Base-by-base conservation (phyloP, 805 yeast genomes). In the Kluyveromyces dobzhanskii region DNA sequence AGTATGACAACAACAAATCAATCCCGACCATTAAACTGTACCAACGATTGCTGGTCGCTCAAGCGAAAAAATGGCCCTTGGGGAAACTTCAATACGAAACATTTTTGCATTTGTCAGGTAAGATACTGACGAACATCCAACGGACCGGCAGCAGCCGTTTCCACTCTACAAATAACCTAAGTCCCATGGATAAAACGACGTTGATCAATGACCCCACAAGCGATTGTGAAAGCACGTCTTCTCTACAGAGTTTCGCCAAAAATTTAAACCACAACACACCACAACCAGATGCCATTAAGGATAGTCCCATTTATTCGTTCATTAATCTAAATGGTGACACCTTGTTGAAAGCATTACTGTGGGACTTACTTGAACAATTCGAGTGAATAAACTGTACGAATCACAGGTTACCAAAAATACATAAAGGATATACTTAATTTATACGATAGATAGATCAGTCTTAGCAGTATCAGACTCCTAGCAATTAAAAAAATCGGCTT, bases 51-150 rank as follows among this genome's bases (percentile, higher is more conserved):
- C 43, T 59, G 11, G 48, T 51, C 19, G 54, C 55, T 7, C 43
- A 57, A 18, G 57, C 62, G 12, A 59, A 57, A 39, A 46, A 47
- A 37, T 59, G 58, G 48, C 41, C 42, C 18, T 35, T 45, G 2
- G 59, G 61, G 1, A 35, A 37, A 3, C 41, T 47, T 8, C 59
- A 57, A 38, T 39, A 59, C 19, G 55, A 57, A 35, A 48, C 57
- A 2, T 59, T 56, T 41, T 60, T 56, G 13, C 43, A 50, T 30
- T 28, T 58, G 17, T 44, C 56, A 4, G 48, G 41, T 17, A 24
- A 45, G 11, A 48, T 50, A 16, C 17, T 48, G 29, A 25, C 30
- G 13, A 44, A 39, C n/a, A 7, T 48, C 18, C 51, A 49, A 14
- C 35, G 30, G 9, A 35, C 37, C 10, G 14, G 24, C 24, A 21